Conservation (phyloP, 139 green algal genomes). For the Mesostigma viride region DNA sequence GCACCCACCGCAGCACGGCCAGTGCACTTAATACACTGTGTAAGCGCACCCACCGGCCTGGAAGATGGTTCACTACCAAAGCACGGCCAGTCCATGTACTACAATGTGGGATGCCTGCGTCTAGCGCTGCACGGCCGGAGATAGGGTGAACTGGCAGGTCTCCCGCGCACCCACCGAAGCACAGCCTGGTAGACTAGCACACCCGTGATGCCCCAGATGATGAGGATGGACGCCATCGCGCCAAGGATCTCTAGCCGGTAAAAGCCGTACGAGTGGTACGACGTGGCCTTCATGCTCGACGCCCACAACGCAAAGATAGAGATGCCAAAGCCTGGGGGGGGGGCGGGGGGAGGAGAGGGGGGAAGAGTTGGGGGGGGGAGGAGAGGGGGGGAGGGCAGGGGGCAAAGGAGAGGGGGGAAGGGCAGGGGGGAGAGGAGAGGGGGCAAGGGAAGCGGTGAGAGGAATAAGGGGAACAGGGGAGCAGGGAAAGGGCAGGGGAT, state of each 20-base stretch:
- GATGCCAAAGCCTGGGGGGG: conserved; percentile 65
- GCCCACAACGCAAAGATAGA: conserved; percentile 59
- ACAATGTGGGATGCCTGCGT: too few relatives aligned
- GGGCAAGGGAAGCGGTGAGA: not conserved
- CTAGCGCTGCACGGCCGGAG: too few relatives aligned
- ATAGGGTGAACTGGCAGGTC: too few relatives aligned
- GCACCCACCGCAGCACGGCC: too few relatives aligned
- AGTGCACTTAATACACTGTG: too few relatives aligned
- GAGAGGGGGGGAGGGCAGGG: not conserved
- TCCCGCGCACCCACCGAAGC: too few relatives aligned
- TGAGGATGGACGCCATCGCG: conserved; percentile 69
- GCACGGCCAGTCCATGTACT: too few relatives aligned
- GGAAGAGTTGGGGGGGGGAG: not conserved
- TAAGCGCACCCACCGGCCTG: too few relatives aligned
- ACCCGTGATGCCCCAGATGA: conserved; percentile 79
- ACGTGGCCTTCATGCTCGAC: conserved; percentile 29
- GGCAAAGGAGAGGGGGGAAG: not conserved
- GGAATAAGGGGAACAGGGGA: not conserved
- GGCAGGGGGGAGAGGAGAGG: not conserved
- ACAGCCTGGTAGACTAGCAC: conserved; percentile 79
- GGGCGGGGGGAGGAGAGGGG: not conserved
- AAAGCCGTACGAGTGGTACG: conserved; percentile 67
- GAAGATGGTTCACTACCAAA: too few relatives aligned
- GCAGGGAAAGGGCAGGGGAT: not conserved
- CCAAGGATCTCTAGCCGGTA: conserved; percentile 83